Conservation (phyloP, 2,329 filamentous ascomycete species). For the Fusarium devonianum region DNA sequence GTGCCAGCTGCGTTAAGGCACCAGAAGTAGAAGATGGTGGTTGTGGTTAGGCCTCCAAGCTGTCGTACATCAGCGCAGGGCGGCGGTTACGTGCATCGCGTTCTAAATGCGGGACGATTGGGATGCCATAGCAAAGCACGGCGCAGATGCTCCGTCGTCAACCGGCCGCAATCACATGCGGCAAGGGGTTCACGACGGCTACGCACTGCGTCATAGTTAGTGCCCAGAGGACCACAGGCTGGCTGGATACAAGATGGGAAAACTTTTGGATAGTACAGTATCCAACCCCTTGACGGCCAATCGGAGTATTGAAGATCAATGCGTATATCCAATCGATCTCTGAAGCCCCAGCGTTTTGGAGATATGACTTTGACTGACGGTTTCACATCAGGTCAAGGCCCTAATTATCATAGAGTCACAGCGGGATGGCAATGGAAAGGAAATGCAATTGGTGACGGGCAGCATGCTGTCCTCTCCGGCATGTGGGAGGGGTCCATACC, state of each 20-base stretch:
- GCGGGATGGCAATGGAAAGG: too few relatives aligned
- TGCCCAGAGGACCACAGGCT: not conserved
- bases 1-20: not conserved
- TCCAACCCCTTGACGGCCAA: conserved; percentile 16
- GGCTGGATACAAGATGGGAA: not conserved
- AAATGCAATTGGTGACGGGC: too few relatives aligned
- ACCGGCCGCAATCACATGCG: conserved; percentile 13
- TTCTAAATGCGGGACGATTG: conserved; percentile 29
- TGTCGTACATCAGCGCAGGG: conserved; percentile 22
- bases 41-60: conserved; percentile 28
- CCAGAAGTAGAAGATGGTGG: too few relatives aligned
- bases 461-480: too few relatives aligned
- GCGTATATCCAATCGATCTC: conserved; percentile 23
- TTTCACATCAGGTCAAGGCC: not conserved
- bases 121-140: conserved; percentile 19
- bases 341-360: conserved; percentile 11
- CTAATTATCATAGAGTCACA: too few relatives aligned
- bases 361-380: too few relatives aligned
- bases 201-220: conserved; percentile 13
- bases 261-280: too few relatives aligned
- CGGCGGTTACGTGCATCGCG: conserved; percentile 27
- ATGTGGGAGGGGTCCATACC: too few relatives aligned
- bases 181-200: conserved; percentile 1
- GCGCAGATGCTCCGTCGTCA: conserved; percentile 20
- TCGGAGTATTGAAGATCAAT: conserved; percentile 31